A percentile compares a stretch with the other conserved stretches of the same genome.
phyloP scores from a whole-genome alignment of 768 basidiomycete species.

The Pleurotus platypus region DNA sequence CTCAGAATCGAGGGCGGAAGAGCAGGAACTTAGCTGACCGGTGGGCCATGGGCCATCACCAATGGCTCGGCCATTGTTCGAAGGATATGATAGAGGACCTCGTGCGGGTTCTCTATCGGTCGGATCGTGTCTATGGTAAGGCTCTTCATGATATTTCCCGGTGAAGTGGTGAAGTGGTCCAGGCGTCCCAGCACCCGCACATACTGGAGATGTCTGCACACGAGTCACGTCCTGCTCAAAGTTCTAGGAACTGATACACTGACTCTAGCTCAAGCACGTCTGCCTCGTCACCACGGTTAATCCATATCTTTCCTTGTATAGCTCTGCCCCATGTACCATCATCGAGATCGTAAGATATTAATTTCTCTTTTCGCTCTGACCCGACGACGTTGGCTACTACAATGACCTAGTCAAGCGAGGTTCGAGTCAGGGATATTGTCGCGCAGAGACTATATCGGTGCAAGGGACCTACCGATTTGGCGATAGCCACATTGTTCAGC shows the following conservation, averaged over 20 bases:
- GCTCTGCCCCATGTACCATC: background rate
- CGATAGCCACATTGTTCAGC: background rate
- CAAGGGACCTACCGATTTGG: background rate
- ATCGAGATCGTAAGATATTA: background rate
- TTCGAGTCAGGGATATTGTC: background rate
- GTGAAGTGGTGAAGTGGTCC: background rate
- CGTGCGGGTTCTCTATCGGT: background rate
- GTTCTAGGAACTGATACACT: background rate
- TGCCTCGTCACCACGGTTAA: background rate
- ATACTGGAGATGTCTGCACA: background rate
- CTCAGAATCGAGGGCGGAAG: background rate
- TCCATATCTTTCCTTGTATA: background rate
- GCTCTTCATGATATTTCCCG: background rate
- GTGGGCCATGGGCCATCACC: background rate
- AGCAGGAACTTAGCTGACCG: background rate
- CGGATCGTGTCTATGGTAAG: background rate
- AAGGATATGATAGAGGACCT: slow-evolving; percentile 1
- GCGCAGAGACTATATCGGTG: background rate
- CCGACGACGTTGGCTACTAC: slow-evolving; percentile 3
- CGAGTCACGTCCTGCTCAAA: background rate
- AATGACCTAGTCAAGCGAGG: background rate
- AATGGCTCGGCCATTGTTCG: background rate
- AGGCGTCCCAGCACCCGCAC: background rate
- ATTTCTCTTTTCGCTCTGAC: background rate
- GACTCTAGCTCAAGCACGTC: background rate